Percentiles rank a stretch among this genome's conserved stretches.
phyloP scores from a whole-genome alignment of 306 rosid species.

The Quercus robur region DNA sequence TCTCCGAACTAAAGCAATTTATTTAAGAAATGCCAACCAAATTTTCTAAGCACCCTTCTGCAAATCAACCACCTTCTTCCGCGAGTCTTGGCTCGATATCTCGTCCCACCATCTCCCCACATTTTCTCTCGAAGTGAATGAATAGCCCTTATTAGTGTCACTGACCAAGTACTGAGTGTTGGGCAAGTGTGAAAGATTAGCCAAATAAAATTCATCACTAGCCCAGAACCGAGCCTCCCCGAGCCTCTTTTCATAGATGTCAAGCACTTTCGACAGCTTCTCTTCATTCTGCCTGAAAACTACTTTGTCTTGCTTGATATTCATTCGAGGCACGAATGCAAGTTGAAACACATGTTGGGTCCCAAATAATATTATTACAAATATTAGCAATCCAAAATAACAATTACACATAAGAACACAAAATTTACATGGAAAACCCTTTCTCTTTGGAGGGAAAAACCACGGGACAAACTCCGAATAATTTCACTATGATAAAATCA shows the following conservation, averaged over 20 bases:
- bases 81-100: constrained; percentile 59
- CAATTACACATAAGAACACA: too few species aligned
- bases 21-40: not conserved
- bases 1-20: not conserved
- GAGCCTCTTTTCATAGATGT: constrained; percentile 62
- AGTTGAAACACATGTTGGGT: constrained; percentile 43
- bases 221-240: constrained; percentile 62
- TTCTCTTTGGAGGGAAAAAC: too few species aligned
- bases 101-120: constrained; percentile 83
- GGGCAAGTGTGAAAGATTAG: constrained; percentile 87
- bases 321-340: constrained; percentile 76
- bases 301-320: constrained; percentile 52
- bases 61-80: constrained; percentile 59
- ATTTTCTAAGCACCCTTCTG: constrained; percentile 22
- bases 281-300: constrained; percentile 48
- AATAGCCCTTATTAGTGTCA: constrained; percentile 29
- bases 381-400: too few species aligned
- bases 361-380: too few species aligned
- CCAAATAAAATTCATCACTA: constrained; percentile 59
- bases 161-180: constrained; percentile 52
- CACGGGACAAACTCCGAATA: too few species aligned
- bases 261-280: constrained; percentile 61
- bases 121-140: constrained; percentile 45
- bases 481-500: too few species aligned
- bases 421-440: too few species aligned